These are phyloP conservation scores for Pisolithus thermaeus DNA, from an alignment of 1,284 basidiomycete genomes.

Conservation along the genomic window DNA sequence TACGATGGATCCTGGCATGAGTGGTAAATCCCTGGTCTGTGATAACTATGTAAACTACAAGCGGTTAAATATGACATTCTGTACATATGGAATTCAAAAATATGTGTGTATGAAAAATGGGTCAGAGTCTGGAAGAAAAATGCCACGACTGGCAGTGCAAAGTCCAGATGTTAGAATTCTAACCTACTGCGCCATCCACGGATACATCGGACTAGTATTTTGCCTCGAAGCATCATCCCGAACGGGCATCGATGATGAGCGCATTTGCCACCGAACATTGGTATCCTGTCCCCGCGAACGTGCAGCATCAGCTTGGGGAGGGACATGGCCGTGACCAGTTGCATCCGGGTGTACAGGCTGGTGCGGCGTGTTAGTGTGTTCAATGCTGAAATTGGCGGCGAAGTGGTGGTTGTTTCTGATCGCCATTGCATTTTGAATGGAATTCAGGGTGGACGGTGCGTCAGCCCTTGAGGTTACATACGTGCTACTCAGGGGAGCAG, in stretches of 20 bases:
- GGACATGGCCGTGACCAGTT: neutral
- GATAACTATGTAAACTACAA: neutral
- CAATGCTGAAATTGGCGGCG: neutral
- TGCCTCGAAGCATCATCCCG: neutral
- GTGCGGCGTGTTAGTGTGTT: neutral
- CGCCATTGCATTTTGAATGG: constrained; percentile 10
- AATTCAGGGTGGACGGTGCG: constrained; percentile 8
- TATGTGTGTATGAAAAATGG: neutral
- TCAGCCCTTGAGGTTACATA: constrained; percentile 6
- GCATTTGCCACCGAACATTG: neutral
- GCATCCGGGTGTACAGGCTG: neutral
- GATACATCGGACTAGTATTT: neutral
- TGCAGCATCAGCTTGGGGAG: neutral
- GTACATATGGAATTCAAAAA: neutral
- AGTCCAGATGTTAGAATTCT: neutral
- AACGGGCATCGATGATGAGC: neutral
- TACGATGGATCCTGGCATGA: too few relatives aligned
- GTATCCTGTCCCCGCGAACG: neutral
- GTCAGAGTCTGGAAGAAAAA: neutral
- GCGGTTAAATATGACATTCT: neutral
- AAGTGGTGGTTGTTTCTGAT: constrained; percentile 6
- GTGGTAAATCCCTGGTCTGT: neutral
- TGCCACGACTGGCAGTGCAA: neutral
- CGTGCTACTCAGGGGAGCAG: neutral
- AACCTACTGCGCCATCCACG: neutral